Percentiles rank a stretch among this genome's conserved stretches.
phyloP scores from a whole-genome alignment of 108 stramenopile genomes.

The Discostella pseudostelligera region DNA sequence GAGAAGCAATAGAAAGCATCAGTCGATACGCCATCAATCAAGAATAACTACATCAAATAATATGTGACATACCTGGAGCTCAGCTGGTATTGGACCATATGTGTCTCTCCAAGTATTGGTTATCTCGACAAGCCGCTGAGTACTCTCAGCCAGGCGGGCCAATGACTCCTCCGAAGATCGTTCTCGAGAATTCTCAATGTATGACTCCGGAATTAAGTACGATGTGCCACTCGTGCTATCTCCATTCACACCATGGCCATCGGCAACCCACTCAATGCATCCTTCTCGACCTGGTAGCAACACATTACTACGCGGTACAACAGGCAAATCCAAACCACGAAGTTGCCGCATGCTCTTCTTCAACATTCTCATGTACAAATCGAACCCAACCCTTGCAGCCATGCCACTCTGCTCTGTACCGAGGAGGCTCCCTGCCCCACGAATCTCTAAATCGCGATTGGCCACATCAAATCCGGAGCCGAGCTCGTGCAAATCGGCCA shows the following conservation, averaged over 20 bases:
- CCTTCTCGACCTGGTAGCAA: slow-evolving; percentile 68
- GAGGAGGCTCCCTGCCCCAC: slow-evolving; percentile 89
- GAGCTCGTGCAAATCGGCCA: slow-evolving; percentile 84
- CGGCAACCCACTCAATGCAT: slow-evolving; percentile 54
- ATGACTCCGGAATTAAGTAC: slow-evolving; percentile 64
- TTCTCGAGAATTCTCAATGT: slow-evolving; percentile 60
- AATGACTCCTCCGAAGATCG: slow-evolving; percentile 56
- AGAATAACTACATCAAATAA: not conserved
- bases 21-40: not conserved
- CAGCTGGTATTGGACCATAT: slow-evolving; percentile 70
- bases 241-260: slow-evolving; percentile 11
- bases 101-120: slow-evolving; percentile 78
- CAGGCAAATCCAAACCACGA: slow-evolving; percentile 75
- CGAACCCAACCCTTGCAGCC: slow-evolving; percentile 91
- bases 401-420: slow-evolving; percentile 93
- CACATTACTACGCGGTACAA: slow-evolving; percentile 76
- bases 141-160: slow-evolving; percentile 81
- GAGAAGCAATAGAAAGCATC: not conserved
- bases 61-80: slow-evolving; percentile 32
- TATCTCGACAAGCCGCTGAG: slow-evolving; percentile 63
- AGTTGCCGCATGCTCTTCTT: slow-evolving; percentile 86
- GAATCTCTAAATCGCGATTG: slow-evolving; percentile 91
- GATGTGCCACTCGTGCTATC: slow-evolving; percentile 24
- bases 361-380: slow-evolving; percentile 94
- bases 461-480: slow-evolving; percentile 93